These are phyloP conservation scores for Botrytis byssoidea DNA, from an alignment of 2,329 filamentous ascomycete genomes.

Conservation along the genomic window DNA sequence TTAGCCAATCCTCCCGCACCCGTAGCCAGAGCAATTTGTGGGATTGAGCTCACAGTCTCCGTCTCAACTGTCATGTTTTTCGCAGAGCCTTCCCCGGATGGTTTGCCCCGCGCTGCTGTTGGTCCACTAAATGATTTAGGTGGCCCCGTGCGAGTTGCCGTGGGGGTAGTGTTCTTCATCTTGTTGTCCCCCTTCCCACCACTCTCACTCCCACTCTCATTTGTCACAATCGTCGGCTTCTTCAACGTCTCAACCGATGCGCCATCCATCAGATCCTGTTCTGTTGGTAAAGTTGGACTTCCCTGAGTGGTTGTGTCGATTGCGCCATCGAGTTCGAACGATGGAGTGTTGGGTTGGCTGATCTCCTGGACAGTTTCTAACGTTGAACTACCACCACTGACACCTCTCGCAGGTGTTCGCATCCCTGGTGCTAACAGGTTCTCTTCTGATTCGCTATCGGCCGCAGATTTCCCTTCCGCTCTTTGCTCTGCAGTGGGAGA, in stretches of 20 bases:
- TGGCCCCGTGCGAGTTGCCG: conserved; percentile 51
- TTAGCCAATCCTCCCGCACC: conserved; percentile 60
- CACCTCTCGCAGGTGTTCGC: conserved; percentile 59
- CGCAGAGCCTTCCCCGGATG: conserved; percentile 66
- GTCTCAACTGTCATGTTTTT: conserved; percentile 97
- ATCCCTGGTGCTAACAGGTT: conserved; percentile 45
- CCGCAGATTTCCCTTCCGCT: conserved; percentile 29
- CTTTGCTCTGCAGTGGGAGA: conserved; percentile 43
- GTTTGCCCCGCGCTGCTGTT: conserved; percentile 63
- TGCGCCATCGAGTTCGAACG: conserved; percentile 47
- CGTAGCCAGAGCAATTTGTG: conserved; percentile 74
- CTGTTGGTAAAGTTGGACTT: conserved; percentile 49
- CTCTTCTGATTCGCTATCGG: conserved; percentile 36
- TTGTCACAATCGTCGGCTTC: conserved; percentile 46
- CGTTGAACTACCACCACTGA: conserved; percentile 58
- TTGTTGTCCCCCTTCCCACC: conserved; percentile 52
- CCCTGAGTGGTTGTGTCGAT: conserved; percentile 48
- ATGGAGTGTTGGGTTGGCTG: conserved; percentile 72
- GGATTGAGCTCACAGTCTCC: conserved; percentile 88
- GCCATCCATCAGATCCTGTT: conserved; percentile 38
- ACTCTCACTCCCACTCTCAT: conserved; percentile 66
- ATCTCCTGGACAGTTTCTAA: conserved; percentile 92
- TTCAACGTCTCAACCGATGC: conserved; percentile 43
- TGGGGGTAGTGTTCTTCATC: conserved; percentile 40
- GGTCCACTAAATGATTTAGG: conserved; percentile 63